Base-by-base conservation (phyloP, 371 early-diverging fungal species). In the Apophysomyces ossiformis region DNA sequence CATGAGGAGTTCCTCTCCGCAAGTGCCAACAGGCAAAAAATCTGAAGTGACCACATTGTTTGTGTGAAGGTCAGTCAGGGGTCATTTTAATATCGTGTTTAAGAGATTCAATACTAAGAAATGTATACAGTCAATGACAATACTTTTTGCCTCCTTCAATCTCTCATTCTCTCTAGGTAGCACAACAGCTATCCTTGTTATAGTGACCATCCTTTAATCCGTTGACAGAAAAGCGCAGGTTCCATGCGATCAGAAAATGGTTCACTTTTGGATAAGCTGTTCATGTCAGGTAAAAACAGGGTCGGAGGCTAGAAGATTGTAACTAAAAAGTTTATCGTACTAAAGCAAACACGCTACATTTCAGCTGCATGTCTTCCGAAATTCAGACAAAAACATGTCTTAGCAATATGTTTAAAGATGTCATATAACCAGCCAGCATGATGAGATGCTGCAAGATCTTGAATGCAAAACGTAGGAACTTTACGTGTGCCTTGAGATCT, bases 11-110 rank as follows among this genome's bases (percentile, higher is more conserved):
- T 50, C 54, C 18, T n/a, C 47, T 13, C 18, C 18, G 47, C 47
- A n/a, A 26, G 32, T 26, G 32, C 32, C 32, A 26, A 26, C 2
- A 26, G 32, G 32, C 32, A 26, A 26, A 26, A 26, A 26, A 26
- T 26, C 32, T 26, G 91, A 37, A 92, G 90, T 37, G 86, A 87
- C 60, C 92, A 90, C 70, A 54, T 79, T 41, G 77, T 94, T 46
- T 75, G 82, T 46, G 72, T 81, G 15, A 91, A 91, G 64, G 95
- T 98, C 64, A 97, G 98, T 50, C 89, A 92, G 46, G 98, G 98
- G 36, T 96, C 96, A 3, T 98, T 98, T 26, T 84, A 97, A 98
- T 26, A 95, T 91, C 0, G 98, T 98, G 5, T 97, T 90, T 76
- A 86, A 89, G 71, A 26, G 32, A 98, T 92, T 38, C 72, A 82